Evolutionary conservation across 2,329 filamentous ascomycete species (phyloP), one percentile per base, ranked within the genome.

Genomic region (Aspergillus luchuensis): DNA sequence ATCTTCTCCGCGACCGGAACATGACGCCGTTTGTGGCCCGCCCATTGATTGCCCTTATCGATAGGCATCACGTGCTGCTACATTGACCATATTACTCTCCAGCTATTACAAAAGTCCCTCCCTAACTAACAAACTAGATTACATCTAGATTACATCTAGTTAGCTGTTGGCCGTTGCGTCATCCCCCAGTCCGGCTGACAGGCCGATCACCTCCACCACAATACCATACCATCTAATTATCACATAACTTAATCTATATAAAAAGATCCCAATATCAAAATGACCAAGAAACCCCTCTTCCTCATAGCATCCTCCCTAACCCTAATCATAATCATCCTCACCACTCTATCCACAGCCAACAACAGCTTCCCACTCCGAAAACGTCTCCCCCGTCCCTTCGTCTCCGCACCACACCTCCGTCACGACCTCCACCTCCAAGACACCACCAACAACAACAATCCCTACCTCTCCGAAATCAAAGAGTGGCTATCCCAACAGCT

Each of bases 11-110:
- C 57, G 59, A 57, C 56, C 41, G 56, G 57, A 58, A 64, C 60
- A 62, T 65, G 60, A 64, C 59, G 62, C 66, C 58, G 65, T 69
- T 69, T 65, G 63, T 64, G 65, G 58, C 58, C 51, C 52, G 52
- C 13, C 30, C 59, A 19, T 30, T 30, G 28, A 62, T 55, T 56
- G 55, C 64, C 65, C 67, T 69, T 69, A 69, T 69, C 67, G 63
- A 69, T 69, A 64, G 30, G 28, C 13, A 17, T 68, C 66, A 66
- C 65, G 66, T 69, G 66, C 19, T 3, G 2, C 17, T 56, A 13
- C 30, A 50, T 33, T 45, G 41, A 45, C 41, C 28, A 30, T 30
- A 0, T 30, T 10, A 45, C 17, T 21, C 8, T 19, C 17, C n/a
- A 30, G 28, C 10, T 36, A 36, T 36, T 36, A 13, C 33, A 36